phyloP scores from a whole-genome alignment of 345 rosid genomes.

The Populus alba region DNA sequence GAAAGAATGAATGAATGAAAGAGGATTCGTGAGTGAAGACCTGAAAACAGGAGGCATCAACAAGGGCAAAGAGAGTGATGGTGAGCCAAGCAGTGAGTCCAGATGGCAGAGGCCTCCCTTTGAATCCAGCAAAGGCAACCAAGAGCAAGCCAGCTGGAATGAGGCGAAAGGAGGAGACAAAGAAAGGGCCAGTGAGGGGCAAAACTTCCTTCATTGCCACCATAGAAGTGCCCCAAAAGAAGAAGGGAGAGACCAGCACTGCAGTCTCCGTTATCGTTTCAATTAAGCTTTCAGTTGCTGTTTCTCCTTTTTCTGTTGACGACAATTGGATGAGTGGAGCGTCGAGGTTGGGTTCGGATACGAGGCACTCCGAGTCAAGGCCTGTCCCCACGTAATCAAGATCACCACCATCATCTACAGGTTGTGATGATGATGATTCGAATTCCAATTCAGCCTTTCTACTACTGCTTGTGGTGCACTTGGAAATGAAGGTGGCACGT shows the following conservation, averaged over 20 bases:
- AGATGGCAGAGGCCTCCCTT: conserved; percentile 58
- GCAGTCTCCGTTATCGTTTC: conserved; percentile 15
- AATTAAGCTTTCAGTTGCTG: not conserved
- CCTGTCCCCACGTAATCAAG: conserved; percentile 40
- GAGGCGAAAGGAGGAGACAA: conserved; percentile 81
- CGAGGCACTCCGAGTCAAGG: conserved; percentile 47
- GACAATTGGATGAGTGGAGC: no score
- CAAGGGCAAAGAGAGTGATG: conserved; percentile 71
- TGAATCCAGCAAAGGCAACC: conserved; percentile 63
- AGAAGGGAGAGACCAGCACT: conserved; percentile 81
- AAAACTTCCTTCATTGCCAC: conserved; percentile 97
- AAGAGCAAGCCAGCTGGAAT: conserved; percentile 80
- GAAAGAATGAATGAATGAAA: not conserved
- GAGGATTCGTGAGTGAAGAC: conserved; percentile 2
- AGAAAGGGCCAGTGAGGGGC: conserved; percentile 80
- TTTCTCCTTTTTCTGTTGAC: not conserved
- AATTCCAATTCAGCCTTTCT: conserved; percentile 6
- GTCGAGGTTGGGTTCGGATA: conserved; percentile 4
- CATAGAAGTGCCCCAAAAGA: conserved; percentile 98
- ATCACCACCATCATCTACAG: no score
- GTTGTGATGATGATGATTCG: not conserved
- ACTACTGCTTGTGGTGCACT: conserved; percentile 20
- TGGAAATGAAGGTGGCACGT: not conserved
- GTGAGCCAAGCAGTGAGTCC: conserved; percentile 83
- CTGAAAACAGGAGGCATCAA: conserved; percentile 89